Base-by-base conservation (phyloP, 2,329 filamentous ascomycete genomes). In the Leptographium galeiforme region DNA sequence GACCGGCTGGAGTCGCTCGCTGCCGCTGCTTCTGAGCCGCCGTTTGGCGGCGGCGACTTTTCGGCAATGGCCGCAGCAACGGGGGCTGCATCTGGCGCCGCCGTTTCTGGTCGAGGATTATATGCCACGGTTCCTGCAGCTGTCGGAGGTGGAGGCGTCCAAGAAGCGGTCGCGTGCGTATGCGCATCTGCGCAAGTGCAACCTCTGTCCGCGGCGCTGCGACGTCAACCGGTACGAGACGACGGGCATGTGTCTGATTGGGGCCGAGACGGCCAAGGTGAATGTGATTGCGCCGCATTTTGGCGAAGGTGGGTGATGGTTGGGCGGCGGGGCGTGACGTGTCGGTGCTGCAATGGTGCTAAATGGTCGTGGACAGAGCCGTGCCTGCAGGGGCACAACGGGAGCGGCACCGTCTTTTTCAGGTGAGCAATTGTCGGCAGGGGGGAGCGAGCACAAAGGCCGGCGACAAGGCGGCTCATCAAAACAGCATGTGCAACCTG, bases 201-300 rank as follows among this genome's bases (percentile, higher is more conserved):
- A 93, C 61, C 74, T 94, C 8, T 94, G 87, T 61, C 87, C 88
- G 2, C 76, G 86, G 13, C 70, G 80, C 47, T 93, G 88, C 65
- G 81, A 82, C 52, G 85, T 91, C 38, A 89, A 94, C 65, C 80
- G 87, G n/a, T 89, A 82, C 61, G 80, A 90, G 67, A 84, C 76
- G 59, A 87, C 85, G 1, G 88, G 87, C 14, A 76, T 85, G 62
- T 94, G 87, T 63, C 72, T 93, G 55, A 85, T 93, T 59, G 87
- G 87, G 14, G 48, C n/a, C 14, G 76, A 84, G 55, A 83, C 77
- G 48, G 85, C 81, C 53, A 89, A 88, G 62, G 86, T 93, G 59
- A 89, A 88, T 64, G 86, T 87, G 8, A 88, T 94, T 59, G 87
- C 87, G 55, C 88, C 87, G 50, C 88, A 93, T 67, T 90, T 90